Evolutionary conservation across 805 yeast genomes (phyloP).

Genomic region (Sugiyamaella lignohabitans): DNA sequence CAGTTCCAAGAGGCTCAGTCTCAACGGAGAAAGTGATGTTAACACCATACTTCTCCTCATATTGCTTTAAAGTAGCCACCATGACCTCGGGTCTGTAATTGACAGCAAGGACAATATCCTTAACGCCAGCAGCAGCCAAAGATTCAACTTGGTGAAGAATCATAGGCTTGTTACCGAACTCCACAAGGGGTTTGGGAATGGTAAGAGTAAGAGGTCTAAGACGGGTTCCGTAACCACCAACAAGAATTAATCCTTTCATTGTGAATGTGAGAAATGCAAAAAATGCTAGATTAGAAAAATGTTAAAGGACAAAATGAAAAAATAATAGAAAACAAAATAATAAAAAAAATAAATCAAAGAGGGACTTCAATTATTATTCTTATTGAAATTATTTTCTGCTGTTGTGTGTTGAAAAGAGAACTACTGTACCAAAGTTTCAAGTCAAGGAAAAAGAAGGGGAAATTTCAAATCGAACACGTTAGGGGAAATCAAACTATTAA

Average conservation of each 20-base stretch:
- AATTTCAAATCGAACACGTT: too few relatives aligned
- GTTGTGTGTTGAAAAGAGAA: too few relatives aligned
- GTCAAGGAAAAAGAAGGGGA: too few relatives aligned
- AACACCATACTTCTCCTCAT: conserved; percentile 93
- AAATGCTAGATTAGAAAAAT: neutral
- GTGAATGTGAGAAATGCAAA: neutral
- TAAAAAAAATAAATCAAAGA: neutral
- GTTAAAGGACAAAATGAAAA: neutral
- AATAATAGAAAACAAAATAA: neutral
- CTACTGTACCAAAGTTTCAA: too few relatives aligned
- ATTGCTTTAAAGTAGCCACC: conserved; percentile 91
- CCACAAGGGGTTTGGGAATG: conserved; percentile 93
- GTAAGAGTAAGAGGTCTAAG: conserved; percentile 96
- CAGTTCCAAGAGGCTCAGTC: conserved; percentile 99
- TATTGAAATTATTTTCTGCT: too few relatives aligned
- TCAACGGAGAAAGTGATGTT: conserved; percentile 95
- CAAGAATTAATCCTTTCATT: conserved; percentile 96
- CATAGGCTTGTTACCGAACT: conserved; percentile 99
- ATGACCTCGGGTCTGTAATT: conserved; percentile 99
- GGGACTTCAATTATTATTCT: too few relatives aligned
- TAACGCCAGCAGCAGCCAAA: conserved; percentile 95
- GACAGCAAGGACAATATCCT: conserved; percentile 96
- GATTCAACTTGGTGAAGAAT: conserved; percentile 98
- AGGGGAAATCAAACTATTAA: too few relatives aligned
- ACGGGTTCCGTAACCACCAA: conserved; percentile 99